Evolutionary conservation across 768 basidiomycete genomes (phyloP), one percentile per base, ranked within the genome.

Genomic region (Rhodotorula toruloides): DNA sequence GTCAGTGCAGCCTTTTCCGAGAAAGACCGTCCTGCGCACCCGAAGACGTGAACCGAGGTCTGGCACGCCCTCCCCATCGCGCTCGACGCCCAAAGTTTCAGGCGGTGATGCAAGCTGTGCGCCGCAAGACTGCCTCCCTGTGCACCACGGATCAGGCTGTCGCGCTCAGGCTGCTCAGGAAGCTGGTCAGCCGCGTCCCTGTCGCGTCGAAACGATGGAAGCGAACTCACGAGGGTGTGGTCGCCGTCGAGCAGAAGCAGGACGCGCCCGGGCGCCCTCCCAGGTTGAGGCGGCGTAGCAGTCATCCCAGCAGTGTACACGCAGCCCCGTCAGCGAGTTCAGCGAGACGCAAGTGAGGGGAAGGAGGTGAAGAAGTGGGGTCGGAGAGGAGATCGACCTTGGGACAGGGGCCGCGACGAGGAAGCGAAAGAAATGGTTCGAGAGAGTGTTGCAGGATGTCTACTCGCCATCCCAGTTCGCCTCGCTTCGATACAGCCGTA

Each of bases 401-500:
- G 34, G 54, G n/a, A 39, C 4, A 32, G 4, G 37, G 4, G n/a
- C 54, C 22, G 54, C n/a, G 40, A 14, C 25, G 19, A 21, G 13
- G 17, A 31, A 17, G 37, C 25, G 54, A 25, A 39, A 14, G 22
- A 48, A 29, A 29, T 29, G 47, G 12, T 48, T 10, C 48, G 27
- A 27, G 16, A 27, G n/a, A 8, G 27, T n/a, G n/a, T 19, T 8
- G 17, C 25, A 19, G 14, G 19, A 8, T 12, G n/a, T 27, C 58
- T 58, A 36, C 40, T 55, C n/a, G 58, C 16, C 58, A 4, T 27
- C 57, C 67, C 67, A 68, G 7, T 42, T 17, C 27, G 43, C 58
- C 62, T 63, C 67, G 39, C 72, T 73, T 49, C 65, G 65, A 68
- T 69, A 73, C 27, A 73, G 44, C 40, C 72, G 17, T 49, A 73